Base-by-base conservation (phyloP, 1,284 basidiomycete genomes). In the Boletellus deceptivus region DNA sequence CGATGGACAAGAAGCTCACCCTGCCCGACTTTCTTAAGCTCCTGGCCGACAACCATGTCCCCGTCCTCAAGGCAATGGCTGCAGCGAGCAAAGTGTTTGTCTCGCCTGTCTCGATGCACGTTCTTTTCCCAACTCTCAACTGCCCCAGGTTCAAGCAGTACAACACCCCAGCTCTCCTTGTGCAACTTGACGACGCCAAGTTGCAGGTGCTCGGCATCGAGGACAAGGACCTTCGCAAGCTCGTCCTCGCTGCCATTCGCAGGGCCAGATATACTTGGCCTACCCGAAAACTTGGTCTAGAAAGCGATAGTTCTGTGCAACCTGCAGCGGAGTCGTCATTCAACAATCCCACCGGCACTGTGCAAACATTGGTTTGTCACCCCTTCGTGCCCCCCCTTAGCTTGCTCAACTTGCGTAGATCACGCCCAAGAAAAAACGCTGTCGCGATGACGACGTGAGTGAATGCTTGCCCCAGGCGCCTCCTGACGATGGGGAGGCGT, bases 41-140 rank as follows among this genome's bases (percentile, higher is more conserved):
- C 11, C 72, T 93, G 11, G 83, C 86, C 2, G 72, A 69, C 40
- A 79, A 82, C 54, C 77, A 78, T 53, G 73, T 93, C 1, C 73
- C 86, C 3, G 79, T 90, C 61, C 67, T 79, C 40, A 84, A 85
- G 53, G 91, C 91, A 1, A 94, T 96, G 80, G 69, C 72, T 3
- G 69, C 90, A 31, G 83, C 91, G 38, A 79, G 80, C 41, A 91
- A 91, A 75, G 79, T 92, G 90, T 93, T 49, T 58, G 82, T 72
- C 55, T 43, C 27, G 6, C 24, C 31, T 22, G 13, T 3, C 8
- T 46, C n/a, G 29, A 35, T 2, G 8, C 4, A 18, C 41, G 38
- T 27, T 39, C 1, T 17, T 8, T 14, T n/a, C 46, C 35, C 29
- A 31, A 11, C 14, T n/a, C 48, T 36, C 29, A 31, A 31, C 29